These are phyloP conservation scores for Solanum corneliomulleri DNA, from an alignment of 257 asterid species.

Conservation along the genomic window DNA sequence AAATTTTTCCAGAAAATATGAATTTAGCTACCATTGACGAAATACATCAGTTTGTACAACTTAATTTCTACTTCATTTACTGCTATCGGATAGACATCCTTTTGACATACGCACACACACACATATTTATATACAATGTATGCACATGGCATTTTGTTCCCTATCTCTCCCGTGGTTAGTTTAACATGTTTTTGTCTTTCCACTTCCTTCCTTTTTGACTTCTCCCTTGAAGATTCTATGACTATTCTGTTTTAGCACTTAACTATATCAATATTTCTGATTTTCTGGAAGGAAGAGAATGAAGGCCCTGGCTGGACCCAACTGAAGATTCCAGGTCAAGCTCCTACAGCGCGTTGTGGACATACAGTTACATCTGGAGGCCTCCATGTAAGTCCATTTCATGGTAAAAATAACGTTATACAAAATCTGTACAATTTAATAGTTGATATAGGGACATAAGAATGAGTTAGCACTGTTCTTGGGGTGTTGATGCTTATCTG, in stretches of 20 bases:
- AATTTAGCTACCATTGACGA: not conserved
- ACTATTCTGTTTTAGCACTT: not conserved
- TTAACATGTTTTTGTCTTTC: not conserved
- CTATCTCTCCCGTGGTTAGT: not conserved
- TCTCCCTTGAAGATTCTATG: not conserved
- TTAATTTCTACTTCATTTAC: not conserved
- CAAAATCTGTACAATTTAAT: not conserved
- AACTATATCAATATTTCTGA: not conserved
- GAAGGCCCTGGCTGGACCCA: conserved; percentile 99
- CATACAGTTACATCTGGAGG: conserved; percentile 98
- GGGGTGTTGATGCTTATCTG: not conserved
- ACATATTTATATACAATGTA: not conserved
- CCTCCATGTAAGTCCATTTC: conserved; percentile 43
- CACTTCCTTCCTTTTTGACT: not conserved
- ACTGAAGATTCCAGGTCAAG: conserved; percentile 97
- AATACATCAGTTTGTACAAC: not conserved
- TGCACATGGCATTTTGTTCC: not conserved
- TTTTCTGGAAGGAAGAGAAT: conserved; percentile 85
- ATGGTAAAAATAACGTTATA: not conserved
- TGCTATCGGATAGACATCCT: not conserved
- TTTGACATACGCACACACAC: not conserved
- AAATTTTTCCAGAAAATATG: not conserved
- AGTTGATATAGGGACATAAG: not conserved
- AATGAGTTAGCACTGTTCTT: not conserved
- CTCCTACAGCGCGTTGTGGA: conserved; percentile 96